phyloP scores from a whole-genome alignment of 345 rosid species.

The Geranium brycei region DNA sequence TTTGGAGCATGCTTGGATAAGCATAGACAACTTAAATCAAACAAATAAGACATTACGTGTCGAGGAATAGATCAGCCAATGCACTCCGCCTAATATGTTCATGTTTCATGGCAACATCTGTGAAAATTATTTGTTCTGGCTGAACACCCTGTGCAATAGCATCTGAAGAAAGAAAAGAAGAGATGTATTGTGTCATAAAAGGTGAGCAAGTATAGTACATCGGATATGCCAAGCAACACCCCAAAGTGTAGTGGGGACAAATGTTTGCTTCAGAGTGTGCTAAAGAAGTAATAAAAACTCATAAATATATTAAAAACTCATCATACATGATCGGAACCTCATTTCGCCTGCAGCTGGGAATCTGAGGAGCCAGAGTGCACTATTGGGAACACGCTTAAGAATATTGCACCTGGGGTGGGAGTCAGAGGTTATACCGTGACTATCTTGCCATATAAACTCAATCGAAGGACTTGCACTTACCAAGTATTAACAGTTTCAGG shows the following conservation, averaged over 20 bases:
- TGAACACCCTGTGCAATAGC: conserved; percentile 81
- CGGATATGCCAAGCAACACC: too few relatives aligned
- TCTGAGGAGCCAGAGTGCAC: conserved; percentile 97
- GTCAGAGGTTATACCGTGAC: too few relatives aligned
- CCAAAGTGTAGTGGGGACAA: too few relatives aligned
- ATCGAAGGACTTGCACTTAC: conserved; percentile 20
- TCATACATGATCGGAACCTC: conserved; percentile 79
- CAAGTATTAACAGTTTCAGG: conserved; percentile 86
- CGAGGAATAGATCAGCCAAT: conserved; percentile 89
- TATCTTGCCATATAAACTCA: too few relatives aligned
- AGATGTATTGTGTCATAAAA: too few relatives aligned
- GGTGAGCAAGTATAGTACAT: too few relatives aligned
- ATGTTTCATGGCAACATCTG: conserved; percentile 95
- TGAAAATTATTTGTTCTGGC: conserved; percentile 84
- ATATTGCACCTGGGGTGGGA: conserved; percentile 64
- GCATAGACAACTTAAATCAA: too few relatives aligned
- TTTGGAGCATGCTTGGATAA: too few relatives aligned
- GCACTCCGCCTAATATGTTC: conserved; percentile 95
- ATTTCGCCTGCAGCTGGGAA: conserved; percentile 99
- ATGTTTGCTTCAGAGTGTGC: too few relatives aligned
- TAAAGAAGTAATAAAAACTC: neutral
- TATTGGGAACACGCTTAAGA: conserved; percentile 87
- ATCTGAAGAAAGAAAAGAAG: conserved; percentile 29
- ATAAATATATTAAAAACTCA: neutral
- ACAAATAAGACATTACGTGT: conserved; percentile 42